phyloP scores from a whole-genome alignment of 2,329 filamentous ascomycete genomes.

The Pestalotiopsis sp. region DNA sequence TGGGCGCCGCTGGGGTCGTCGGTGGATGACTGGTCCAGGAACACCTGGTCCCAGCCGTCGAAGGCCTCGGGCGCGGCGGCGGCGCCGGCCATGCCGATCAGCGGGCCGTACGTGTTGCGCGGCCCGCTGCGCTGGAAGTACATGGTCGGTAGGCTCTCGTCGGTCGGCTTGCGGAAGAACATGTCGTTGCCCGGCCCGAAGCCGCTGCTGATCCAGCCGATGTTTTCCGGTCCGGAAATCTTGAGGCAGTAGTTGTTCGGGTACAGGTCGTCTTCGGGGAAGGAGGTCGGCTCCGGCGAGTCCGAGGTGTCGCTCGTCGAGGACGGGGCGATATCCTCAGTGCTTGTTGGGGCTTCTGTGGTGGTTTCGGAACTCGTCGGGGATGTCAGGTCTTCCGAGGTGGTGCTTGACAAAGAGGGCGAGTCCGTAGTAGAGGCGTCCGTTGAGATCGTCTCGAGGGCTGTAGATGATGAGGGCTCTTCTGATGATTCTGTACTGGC shows the following conservation, averaged over 20 bases:
- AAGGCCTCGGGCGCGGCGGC: background rate
- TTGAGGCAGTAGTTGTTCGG: background rate
- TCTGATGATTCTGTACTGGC: background rate
- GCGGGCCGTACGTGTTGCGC: background rate
- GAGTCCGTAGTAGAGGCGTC: background rate
- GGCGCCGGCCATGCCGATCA: background rate
- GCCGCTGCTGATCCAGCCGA: background rate
- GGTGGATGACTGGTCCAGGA: background rate
- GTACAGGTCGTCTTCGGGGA: background rate
- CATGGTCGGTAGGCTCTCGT: background rate
- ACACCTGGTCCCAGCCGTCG: background rate
- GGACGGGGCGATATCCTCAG: background rate
- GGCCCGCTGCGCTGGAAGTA: background rate
- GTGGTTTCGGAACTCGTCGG: background rate
- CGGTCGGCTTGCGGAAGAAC: background rate
- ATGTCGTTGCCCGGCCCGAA: background rate
- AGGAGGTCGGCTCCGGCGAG: background rate
- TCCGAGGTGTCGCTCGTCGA: background rate
- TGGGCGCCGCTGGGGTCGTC: background rate
- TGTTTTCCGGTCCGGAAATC: background rate
- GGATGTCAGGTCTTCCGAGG: background rate
- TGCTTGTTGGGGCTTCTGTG: background rate
- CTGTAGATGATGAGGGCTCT: background rate
- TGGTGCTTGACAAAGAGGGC: background rate
- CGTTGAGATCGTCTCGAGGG: background rate